These are phyloP conservation scores for Colletotrichum echinochloae DNA, from an alignment of 2,329 filamentous ascomycete species.

Conservation along the genomic window DNA sequence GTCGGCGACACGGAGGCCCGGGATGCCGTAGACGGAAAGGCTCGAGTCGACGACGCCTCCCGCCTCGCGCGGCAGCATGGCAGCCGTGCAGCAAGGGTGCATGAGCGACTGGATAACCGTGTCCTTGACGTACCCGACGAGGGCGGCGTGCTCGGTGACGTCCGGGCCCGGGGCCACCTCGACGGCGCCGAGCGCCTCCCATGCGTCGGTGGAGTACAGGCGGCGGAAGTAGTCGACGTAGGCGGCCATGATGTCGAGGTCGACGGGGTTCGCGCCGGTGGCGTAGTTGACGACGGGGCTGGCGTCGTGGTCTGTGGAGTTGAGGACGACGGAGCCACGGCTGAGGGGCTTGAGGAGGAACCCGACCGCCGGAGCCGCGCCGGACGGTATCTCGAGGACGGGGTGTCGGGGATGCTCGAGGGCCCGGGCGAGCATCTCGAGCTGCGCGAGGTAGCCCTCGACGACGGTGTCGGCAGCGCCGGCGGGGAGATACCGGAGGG, in stretches of 20 bases:
- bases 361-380: conserved; percentile 41
- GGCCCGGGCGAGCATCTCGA: conserved; percentile 44
- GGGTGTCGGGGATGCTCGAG: conserved; percentile 47
- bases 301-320: conserved; percentile 43
- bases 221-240: conserved; percentile 48
- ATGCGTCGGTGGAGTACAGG: conserved; percentile 46
- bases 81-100: conserved; percentile 56
- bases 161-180: conserved; percentile 44
- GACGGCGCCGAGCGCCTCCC: conserved; percentile 41
- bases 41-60: conserved; percentile 47
- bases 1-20: conserved; percentile 45
- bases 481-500: conserved; percentile 41
- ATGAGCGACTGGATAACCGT: conserved; percentile 53
- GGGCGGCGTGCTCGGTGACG: conserved; percentile 40
- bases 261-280: conserved; percentile 51
- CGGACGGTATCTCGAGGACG: conserved; percentile 49
- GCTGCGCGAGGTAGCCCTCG: conserved; percentile 46
- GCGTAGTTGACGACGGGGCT: conserved; percentile 51
- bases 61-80: conserved; percentile 56
- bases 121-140: conserved; percentile 44
- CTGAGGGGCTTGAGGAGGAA: conserved; percentile 51
- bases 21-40: conserved; percentile 46
- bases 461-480: conserved; percentile 42
- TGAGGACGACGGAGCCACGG: conserved; percentile 49
- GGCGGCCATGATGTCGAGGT: conserved; percentile 50